Evolutionary conservation across 164 flowering plant species (phyloP).

Genomic region (Umbilicus rupestris): DNA sequence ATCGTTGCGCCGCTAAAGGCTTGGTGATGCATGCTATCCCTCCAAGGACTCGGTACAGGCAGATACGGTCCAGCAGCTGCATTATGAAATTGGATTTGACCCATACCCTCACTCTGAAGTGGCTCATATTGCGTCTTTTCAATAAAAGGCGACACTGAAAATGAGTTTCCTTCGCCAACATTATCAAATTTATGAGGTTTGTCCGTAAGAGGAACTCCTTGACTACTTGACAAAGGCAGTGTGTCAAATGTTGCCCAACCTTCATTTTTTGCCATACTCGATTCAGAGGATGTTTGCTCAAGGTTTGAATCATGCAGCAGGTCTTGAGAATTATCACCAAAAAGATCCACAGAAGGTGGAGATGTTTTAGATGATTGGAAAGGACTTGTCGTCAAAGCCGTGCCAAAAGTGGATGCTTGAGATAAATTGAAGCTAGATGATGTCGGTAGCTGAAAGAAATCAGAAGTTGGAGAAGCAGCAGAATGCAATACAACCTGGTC

Average conservation of each 20-base stretch:
- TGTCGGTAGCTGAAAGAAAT: constrained; percentile 31
- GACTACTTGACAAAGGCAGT: constrained; percentile 19
- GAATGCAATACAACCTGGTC: constrained; percentile 23
- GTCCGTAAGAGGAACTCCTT: constrained; percentile 14
- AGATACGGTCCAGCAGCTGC: neutral
- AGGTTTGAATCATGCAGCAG: constrained; percentile 18
- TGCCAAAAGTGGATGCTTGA: constrained; percentile 21
- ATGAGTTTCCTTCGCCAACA: constrained; percentile 19
- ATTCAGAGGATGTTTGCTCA: constrained; percentile 20
- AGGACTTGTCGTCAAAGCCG: constrained; percentile 16
- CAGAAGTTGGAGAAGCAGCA: constrained; percentile 22
- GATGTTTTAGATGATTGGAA: constrained; percentile 17
- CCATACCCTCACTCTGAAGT: neutral
- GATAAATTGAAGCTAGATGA: constrained; percentile 23
- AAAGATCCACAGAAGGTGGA: constrained; percentile 33
- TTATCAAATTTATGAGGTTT: constrained; percentile 19
- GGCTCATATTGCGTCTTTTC: neutral
- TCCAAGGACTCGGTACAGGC: neutral
- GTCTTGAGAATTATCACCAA: constrained; percentile 27
- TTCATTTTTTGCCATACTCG: constrained; percentile 34
- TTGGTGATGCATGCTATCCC: neutral
- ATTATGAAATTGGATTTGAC: neutral
- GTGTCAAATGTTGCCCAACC: constrained; percentile 99
- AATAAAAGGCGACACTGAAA: constrained; percentile 12
- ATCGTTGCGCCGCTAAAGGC: constrained; percentile 17